Evolutionary conservation across 768 basidiomycete species (phyloP).

Genomic region (Hypsizygus marmoreus): DNA sequence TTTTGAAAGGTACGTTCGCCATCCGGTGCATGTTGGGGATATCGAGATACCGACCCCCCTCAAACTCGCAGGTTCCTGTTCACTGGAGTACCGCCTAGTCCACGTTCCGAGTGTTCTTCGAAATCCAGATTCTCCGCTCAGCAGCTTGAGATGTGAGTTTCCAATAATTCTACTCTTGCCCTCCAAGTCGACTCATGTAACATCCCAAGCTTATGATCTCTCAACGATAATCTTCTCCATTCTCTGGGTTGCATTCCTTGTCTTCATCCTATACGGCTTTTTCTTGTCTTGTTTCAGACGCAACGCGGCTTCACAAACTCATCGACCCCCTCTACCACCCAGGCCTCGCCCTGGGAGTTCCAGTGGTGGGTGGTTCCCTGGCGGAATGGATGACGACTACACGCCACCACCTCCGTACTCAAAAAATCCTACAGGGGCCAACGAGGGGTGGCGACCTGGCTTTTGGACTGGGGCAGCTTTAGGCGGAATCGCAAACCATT

Average conservation of each 20-base stretch:
- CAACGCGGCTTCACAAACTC: slow-evolving; percentile 27
- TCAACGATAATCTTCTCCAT: slow-evolving; percentile 53
- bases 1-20: slow-evolving; percentile 69
- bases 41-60: not conserved
- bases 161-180: not conserved
- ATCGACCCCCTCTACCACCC: slow-evolving; percentile 29
- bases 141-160: slow-evolving; percentile 29
- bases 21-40: not conserved
- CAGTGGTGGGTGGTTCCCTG: slow-evolving; percentile 59
- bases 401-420: slow-evolving; percentile 71
- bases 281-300: slow-evolving; percentile 54
- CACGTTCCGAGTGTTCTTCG: slow-evolving; percentile 57
- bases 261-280: slow-evolving; percentile 58
- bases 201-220: slow-evolving; percentile 45
- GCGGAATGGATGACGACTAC: slow-evolving; percentile 39
- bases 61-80: slow-evolving; percentile 70
- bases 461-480: slow-evolving; percentile 85
- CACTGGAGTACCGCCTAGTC: slow-evolving; percentile 80
- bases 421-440: slow-evolving; percentile 31
- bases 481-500: slow-evolving; percentile 67
- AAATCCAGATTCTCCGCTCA: slow-evolving; percentile 27
- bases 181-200: not conserved
- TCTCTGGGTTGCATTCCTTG: slow-evolving; percentile 56
- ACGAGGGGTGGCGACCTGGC: slow-evolving; percentile 60
- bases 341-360: slow-evolving; percentile 39